Conservation (phyloP, 768 basidiomycete species). For the Podaxis carcinomalis region DNA sequence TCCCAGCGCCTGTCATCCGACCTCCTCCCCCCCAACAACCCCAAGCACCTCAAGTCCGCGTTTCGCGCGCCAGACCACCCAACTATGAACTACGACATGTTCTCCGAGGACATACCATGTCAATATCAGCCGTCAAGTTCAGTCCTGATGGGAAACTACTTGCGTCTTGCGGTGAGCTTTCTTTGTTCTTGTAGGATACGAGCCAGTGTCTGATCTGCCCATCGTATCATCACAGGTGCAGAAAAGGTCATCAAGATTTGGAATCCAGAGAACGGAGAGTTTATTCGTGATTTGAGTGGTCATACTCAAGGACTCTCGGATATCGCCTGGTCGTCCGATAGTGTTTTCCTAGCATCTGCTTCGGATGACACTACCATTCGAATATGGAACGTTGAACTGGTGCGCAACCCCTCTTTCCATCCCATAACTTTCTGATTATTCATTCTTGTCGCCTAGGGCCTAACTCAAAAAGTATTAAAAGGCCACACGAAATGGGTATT, state of each 20-base stretch:
- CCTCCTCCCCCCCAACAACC: constrained; percentile 24
- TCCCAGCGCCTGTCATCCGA: constrained; percentile 25
- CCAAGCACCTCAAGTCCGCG: constrained; percentile 16
- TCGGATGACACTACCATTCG: constrained; percentile 89
- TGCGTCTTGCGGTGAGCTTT: constrained; percentile 77
- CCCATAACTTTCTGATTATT: neutral
- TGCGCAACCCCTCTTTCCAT: constrained; percentile 30
- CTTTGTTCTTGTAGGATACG: constrained; percentile 13
- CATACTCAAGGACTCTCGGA: constrained; percentile 86
- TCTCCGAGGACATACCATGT: constrained; percentile 73
- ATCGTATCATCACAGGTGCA: constrained; percentile 42
- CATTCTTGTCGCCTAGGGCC: constrained; percentile 40
- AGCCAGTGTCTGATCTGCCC: constrained; percentile 7
- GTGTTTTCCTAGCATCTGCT: constrained; percentile 79
- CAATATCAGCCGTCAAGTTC: constrained; percentile 88
- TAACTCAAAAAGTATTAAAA: constrained; percentile 65
- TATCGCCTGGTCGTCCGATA: constrained; percentile 85
- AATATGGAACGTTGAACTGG: constrained; percentile 84
- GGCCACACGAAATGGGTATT: constrained; percentile 90
- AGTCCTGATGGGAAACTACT: constrained; percentile 82
- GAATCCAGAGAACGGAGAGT: constrained; percentile 76
- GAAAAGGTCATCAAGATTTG: constrained; percentile 80
- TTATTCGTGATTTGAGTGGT: constrained; percentile 68
- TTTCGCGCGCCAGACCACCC: constrained; percentile 29
- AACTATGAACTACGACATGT: constrained; percentile 66